Base-by-base conservation (phyloP, 2,329 filamentous ascomycete species). In the Paraphaeosphaeria sporulosa region DNA sequence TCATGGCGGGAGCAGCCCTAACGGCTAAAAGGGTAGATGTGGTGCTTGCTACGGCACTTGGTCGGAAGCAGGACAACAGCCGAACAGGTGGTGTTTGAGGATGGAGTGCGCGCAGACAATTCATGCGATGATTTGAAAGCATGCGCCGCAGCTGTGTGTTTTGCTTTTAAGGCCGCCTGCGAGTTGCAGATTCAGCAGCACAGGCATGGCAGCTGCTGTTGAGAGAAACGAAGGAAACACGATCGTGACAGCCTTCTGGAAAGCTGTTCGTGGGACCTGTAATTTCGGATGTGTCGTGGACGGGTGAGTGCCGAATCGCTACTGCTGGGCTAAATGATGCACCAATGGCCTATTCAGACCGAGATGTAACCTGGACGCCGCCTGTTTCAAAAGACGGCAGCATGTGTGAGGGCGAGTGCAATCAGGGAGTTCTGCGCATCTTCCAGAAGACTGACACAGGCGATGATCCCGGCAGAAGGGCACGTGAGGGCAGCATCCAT, bases 301-400 rank as follows among this genome's bases (percentile, higher is more conserved):
- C 44, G 50, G 43, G 38, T 43, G 50, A 48, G 54, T 54, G 48
- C 40, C 55, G 54, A 70, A 74, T 75, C 66, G 71, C 65, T 68
- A 70, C 64, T 71, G 69, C 64, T 67, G 61, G 66, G 67, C 67
- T 69, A 66, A 67, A 72, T 73, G 73, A 74, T 69, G 70, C 66
- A 66, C 60, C 63, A 48, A 50, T 46, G 63, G 52, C 50, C 42
- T 44, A 55, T 61, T 56, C 60, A 61, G 58, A 49, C 49, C 43
- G 61, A 60, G 54, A 58, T 62, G 55, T 61, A 62, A 56, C 53
- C 63, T 58, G 61, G 63, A 71, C 71, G 65, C 67, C 62, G 64
- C 60, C 65, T 68, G 74, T 76, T 76, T 76, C 71, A 74, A 66
- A 59, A 69, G 32, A 63, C 72, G 70, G 67, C 55, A 56, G 50